Evolutionary conservation across 768 basidiomycete genomes (phyloP).

Genomic region (Leucocoprinus leucothites): DNA sequence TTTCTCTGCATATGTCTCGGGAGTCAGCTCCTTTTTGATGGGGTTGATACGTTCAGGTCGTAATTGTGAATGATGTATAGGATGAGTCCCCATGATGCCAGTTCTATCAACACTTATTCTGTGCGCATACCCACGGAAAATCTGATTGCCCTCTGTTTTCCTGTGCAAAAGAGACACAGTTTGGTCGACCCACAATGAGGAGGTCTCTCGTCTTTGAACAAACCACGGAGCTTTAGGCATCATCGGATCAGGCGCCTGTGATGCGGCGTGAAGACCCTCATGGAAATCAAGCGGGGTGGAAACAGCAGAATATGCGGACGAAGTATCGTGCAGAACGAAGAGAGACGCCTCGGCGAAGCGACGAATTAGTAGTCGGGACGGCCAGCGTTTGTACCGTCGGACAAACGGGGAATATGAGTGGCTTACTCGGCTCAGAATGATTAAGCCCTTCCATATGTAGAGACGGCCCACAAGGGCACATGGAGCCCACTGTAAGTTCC

Average conservation of each 20-base stretch:
- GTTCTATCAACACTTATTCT: not conserved
- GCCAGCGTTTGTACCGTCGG: too few species aligned
- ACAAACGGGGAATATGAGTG: too few species aligned
- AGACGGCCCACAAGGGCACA: too few species aligned
- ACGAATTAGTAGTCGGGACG: too few species aligned
- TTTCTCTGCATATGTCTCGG: too few species aligned
- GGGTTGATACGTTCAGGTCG: not conserved
- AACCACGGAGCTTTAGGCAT: too few species aligned
- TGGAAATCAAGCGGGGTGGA: constrained; percentile 27
- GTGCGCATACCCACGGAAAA: not conserved
- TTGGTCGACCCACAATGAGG: not conserved
- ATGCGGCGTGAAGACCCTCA: constrained; percentile 9
- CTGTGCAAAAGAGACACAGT: not conserved
- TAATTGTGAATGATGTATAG: not conserved
- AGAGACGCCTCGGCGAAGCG: constrained; percentile 5
- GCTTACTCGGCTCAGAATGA: too few species aligned
- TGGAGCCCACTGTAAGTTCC: too few species aligned
- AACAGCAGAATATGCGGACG: constrained; percentile 33
- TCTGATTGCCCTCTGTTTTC: not conserved
- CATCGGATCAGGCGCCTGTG: not conserved
- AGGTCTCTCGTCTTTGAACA: too few species aligned
- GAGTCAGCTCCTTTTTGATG: not conserved
- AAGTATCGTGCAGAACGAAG: constrained; percentile 22
- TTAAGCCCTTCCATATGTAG: too few species aligned
- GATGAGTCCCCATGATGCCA: not conserved